Percentiles rank a stretch among this genome's conserved stretches.
Evolutionary conservation across 495 filamentous ascomycete genomes (phyloP).

Genomic region (Acidomyces sp.): DNA sequence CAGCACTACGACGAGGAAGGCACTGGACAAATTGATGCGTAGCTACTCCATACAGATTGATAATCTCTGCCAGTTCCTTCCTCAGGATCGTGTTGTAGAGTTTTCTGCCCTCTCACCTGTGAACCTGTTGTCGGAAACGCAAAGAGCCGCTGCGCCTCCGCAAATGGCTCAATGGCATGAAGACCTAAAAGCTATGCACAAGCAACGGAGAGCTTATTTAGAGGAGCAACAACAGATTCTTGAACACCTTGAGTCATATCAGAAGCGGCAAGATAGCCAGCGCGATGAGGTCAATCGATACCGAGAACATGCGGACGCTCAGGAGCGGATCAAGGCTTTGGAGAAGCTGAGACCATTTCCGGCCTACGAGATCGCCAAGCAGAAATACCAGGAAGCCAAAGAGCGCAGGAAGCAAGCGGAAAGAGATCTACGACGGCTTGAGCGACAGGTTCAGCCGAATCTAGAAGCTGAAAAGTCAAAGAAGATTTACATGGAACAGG

Average conservation of each 20-base stretch:
- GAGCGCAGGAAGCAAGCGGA: constrained; percentile 27
- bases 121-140: constrained; percentile 76
- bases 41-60: constrained; percentile 82
- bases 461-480: constrained; percentile 29
- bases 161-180: constrained; percentile 72
- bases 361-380: constrained; percentile 39
- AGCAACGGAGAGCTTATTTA: constrained; percentile 53
- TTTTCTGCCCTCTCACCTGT: constrained; percentile 75
- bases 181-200: constrained; percentile 54
- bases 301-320: constrained; percentile 56
- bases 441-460: constrained; percentile 51
- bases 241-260: constrained; percentile 49
- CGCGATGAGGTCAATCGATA: constrained; percentile 75
- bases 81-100: constrained; percentile 90
- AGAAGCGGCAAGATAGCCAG: constrained; percentile 62
- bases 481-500: constrained; percentile 27
- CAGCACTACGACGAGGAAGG: constrained; percentile 39
- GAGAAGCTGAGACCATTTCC: constrained; percentile 52
- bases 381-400: constrained; percentile 33
- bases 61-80: constrained; percentile 94
- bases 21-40: constrained; percentile 50
- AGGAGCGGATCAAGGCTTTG: constrained; percentile 51
- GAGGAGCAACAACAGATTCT: constrained; percentile 43
- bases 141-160: constrained; percentile 69
- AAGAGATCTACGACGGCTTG: constrained; percentile 29